These are phyloP conservation scores for Ceriops decandra DNA, from an alignment of 345 rosid species.

Conservation along the genomic window DNA sequence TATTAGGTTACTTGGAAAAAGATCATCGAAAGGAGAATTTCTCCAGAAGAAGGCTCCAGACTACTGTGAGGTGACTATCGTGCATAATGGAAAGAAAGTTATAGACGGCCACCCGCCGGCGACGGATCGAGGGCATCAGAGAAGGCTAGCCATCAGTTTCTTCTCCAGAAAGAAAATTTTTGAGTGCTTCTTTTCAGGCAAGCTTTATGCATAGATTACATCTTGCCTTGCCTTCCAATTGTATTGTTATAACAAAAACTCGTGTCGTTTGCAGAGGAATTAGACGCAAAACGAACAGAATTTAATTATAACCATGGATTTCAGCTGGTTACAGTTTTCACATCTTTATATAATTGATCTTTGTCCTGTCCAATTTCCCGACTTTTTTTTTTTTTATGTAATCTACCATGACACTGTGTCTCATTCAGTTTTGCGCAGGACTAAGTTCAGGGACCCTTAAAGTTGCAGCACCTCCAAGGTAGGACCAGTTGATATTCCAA, in stretches of 20 bases:
- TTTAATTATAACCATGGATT: too few relatives aligned
- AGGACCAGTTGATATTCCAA: neutral
- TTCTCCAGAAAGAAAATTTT: conserved; percentile 26
- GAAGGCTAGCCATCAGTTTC: neutral
- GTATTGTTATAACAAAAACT: too few relatives aligned
- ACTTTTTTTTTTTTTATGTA: too few relatives aligned
- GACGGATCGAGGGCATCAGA: neutral
- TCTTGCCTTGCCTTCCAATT: too few relatives aligned
- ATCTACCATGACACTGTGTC: neutral
- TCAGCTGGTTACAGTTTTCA: too few relatives aligned
- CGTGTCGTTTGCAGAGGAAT: too few relatives aligned
- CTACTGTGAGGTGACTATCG: conserved; percentile 43
- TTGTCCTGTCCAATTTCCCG: too few relatives aligned
- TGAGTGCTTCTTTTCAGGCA: conserved; percentile 45
- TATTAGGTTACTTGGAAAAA: conserved; percentile 33
- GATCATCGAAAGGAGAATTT: conserved; percentile 36
- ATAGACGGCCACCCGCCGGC: conserved; percentile 7
- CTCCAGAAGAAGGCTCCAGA: conserved; percentile 54
- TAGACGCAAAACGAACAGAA: too few relatives aligned
- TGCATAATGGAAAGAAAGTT: conserved; percentile 37
- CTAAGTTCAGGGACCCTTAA: neutral
- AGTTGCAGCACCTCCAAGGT: neutral
- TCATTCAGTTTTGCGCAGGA: conserved; percentile 7
- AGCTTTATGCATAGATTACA: neutral
- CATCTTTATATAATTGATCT: too few relatives aligned